Base-by-base conservation (phyloP, 1,284 basidiomycete species). In the Austroboletus novae-zelandiae region DNA sequence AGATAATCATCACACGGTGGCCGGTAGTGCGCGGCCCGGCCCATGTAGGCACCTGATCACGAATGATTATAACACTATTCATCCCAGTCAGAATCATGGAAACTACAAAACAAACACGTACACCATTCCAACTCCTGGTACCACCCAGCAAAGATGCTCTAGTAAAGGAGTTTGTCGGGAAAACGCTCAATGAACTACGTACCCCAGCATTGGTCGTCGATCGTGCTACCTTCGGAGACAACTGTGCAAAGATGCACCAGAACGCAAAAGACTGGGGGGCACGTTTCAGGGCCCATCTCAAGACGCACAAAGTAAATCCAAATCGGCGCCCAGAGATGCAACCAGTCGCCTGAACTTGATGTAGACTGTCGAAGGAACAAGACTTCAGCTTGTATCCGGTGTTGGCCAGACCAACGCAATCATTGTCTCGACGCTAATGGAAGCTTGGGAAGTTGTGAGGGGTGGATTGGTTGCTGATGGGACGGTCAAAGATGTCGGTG, bases 121-220 rank as follows among this genome's bases (percentile, higher is more conserved):
- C 83, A 0, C 78, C 79, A 10, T 70, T 74, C 60, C 61, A 73
- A 29, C 60, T 80, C 43, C 60, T 71, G 14, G 59, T 57, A 10
- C 34, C 34, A 17, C 77, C 80, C 4, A 69, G 75, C 57, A 89
- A 89, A 65, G 68, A 75, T 40, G 74, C 70, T 11, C 73, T 93
- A 17, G 65, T 76, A 20, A 63, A 77, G 39, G 76, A 81, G 54
- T 93, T 85, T 67, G 70, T 75, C 27, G 85, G 86, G 35, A 81
- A 78, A 61, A 62, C 73, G 13, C 65, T 93, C 49, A 67, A 77
- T 45, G 68, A 70, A 2, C 70, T 94, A 25, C 78, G 89, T 48
- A 94, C 91, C 0, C 91, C 92, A 23, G 86, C 89, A 1, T 70
- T 89, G 54, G 73, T 94, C 48, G 81, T 94, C 54, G 89, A 94